Conservation (phyloP, 441 rosid species). For the Euphorbia corollata region DNA sequence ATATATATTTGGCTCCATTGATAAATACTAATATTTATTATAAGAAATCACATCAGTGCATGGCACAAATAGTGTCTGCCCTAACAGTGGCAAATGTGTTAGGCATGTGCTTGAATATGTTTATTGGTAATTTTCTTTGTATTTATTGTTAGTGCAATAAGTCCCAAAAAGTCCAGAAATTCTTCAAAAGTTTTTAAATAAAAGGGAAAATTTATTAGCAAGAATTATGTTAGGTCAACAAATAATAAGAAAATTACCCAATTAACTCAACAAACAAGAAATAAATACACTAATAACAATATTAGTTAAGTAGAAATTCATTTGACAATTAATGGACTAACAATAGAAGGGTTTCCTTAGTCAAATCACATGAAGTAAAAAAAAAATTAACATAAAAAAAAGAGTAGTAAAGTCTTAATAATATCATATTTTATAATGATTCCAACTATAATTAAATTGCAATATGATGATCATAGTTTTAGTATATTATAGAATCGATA, state of each 20-base stretch:
- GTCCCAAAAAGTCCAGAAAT: no score
- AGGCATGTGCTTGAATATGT: no score
- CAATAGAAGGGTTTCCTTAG: conserved; percentile 10
- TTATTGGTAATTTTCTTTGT: no score
- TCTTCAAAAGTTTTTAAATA: no score
- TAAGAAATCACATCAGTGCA: no score
- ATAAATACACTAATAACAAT: neutral
- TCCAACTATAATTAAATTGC: neutral
- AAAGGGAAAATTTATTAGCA: no score
- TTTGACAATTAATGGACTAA: neutral
- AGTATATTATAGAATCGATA: neutral
- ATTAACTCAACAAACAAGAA: neutral
- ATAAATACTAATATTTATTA: no score
- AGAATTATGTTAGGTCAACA: conserved; percentile 8
- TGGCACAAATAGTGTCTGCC: no score
- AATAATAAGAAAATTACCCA: conserved; percentile 10
- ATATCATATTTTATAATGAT: neutral
- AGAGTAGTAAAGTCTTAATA: neutral
- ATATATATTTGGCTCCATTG: no score
- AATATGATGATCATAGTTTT: conserved; percentile 5
- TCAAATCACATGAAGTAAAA: neutral
- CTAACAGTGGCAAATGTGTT: no score
- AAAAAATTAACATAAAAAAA: neutral
- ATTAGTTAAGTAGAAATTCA: neutral
- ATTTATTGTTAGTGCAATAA: no score